Evolutionary conservation across 2,329 filamentous ascomycete species (phyloP), one percentile per base, ranked within the genome.

Genomic region (Trichoderma aggressivum): DNA sequence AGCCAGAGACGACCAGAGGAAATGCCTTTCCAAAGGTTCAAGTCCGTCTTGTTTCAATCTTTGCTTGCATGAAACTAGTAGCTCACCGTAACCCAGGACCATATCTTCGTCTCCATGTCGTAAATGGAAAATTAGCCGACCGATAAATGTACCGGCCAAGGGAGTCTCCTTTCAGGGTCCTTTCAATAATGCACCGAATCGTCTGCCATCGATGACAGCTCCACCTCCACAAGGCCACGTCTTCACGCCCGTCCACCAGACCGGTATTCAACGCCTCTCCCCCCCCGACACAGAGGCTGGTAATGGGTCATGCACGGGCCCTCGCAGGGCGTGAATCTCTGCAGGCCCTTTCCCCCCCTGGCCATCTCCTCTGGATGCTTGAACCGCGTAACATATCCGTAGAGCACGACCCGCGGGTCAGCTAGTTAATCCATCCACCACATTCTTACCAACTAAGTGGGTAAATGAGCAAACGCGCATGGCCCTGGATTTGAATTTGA

Each of bases 201-300:
- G 36, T 50, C 55, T 60, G 30, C 36, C 39, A 69, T 69, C 65
- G 53, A 68, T 60, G 56, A 68, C 65, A 68, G 55, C 65, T 58
- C 55, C 28, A 69, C 65, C 55, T 69, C 56, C 56, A 60, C 56
- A 69, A 60, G 65, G 56, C 56, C 55, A 60, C 56, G 28, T 53
- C 28, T 50, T 61, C 28, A 69, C 56, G 56, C 65, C 55, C 56
- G 16, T 36, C 39, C 56, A 50, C 34, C 56, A 47, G 39, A 53
- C 34, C 43, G 53, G 21, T 18, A 32, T 32, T 50, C 53, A 21
- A 59, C 39, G 65, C 36, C 34, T 58, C n/a, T n/a, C 36, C 3
- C 1, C 55, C 28, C 43, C 39, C 28, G 39, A 24, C 56, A 28
- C 56, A 34, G 21, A 53, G 7, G 18, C 55, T 69, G 65, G 64